Conservation (phyloP, 2,329 filamentous ascomycete species). For the Colletotrichum abscissum region DNA sequence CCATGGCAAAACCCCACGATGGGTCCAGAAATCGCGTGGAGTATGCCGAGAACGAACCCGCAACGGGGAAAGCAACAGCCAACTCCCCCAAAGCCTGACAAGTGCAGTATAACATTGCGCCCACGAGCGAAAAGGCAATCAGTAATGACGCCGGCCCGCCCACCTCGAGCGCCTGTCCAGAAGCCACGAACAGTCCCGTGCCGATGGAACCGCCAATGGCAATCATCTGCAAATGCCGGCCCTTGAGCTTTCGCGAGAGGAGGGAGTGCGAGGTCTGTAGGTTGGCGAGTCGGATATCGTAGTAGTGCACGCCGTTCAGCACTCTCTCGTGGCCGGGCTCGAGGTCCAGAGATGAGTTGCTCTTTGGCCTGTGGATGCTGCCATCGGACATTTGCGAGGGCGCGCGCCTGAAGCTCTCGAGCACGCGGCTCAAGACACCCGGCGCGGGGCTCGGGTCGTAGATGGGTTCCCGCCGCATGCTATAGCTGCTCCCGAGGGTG, state of each 20-base stretch:
- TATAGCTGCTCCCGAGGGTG: slow-evolving; percentile 60
- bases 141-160: slow-evolving; percentile 84
- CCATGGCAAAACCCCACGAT: slow-evolving; percentile 95
- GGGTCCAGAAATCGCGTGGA: slow-evolving; percentile 93
- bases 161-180: slow-evolving; percentile 74
- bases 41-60: slow-evolving; percentile 92
- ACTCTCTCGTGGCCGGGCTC: slow-evolving; percentile 40
- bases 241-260: slow-evolving; percentile 81
- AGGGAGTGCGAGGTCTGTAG: slow-evolving; percentile 81
- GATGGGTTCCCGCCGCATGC: slow-evolving; percentile 62
- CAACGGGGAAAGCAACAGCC: slow-evolving; percentile 89
- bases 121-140: slow-evolving; percentile 82
- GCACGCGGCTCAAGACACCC: slow-evolving; percentile 54
- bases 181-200: slow-evolving; percentile 90
- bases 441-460: slow-evolving; percentile 52
- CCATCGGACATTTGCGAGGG: slow-evolving; percentile 56
- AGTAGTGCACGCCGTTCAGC: slow-evolving; percentile 60
- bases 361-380: slow-evolving; percentile 52
- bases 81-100: slow-evolving; percentile 93
- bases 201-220: slow-evolving; percentile 94
- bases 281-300: slow-evolving; percentile 68
- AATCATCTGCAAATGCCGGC: slow-evolving; percentile 95
- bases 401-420: slow-evolving; percentile 74
- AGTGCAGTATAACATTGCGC: slow-evolving; percentile 90
- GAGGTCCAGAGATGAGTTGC: slow-evolving; percentile 48